These are phyloP conservation scores for Dioszegia aurantiaca DNA, from an alignment of 768 basidiomycete species.

Conservation along the genomic window DNA sequence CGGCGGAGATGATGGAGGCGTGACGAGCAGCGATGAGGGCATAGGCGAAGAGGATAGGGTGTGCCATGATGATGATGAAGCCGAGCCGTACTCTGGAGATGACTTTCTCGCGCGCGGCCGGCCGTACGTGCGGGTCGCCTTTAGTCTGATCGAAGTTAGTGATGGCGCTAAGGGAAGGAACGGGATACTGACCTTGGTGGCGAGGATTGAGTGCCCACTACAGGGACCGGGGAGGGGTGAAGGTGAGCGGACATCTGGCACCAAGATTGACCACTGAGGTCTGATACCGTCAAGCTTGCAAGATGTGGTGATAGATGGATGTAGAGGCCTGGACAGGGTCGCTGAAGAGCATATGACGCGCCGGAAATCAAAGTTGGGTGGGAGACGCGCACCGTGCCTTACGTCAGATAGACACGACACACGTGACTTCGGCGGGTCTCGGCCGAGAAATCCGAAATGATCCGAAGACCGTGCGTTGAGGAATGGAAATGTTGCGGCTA, in stretches of 20 bases:
- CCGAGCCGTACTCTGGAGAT: conserved; percentile 4
- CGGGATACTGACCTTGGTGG: conserved; percentile 5
- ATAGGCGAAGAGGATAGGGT: conserved; percentile 5
- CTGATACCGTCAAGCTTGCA: too few species aligned
- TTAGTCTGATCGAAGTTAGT: conserved; percentile 21
- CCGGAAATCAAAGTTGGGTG: neutral
- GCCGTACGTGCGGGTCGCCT: conserved; percentile 36
- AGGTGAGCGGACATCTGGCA: too few species aligned
- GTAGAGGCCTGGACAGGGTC: too few species aligned
- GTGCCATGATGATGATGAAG: conserved; percentile 8
- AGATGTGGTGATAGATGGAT: too few species aligned
- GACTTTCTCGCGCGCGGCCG: neutral
- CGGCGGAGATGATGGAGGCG: conserved; percentile 12
- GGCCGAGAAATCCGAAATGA: conserved; percentile 1
- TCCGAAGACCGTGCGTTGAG: neutral
- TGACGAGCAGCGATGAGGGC: conserved; percentile 3
- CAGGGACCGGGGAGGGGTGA: too few species aligned
- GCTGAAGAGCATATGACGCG: too few species aligned
- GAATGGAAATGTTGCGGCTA: too few species aligned
- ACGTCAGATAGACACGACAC: too few species aligned
- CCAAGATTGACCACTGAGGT: too few species aligned
- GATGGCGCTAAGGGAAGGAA: neutral
- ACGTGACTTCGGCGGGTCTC: too few species aligned
- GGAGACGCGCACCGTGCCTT: too few species aligned
- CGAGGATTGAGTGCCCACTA: neutral